Evolutionary conservation across 176 grass and related monocot genomes (phyloP), one percentile per base, ranked within the genome.

Genomic region (Juncus inflexus): DNA sequence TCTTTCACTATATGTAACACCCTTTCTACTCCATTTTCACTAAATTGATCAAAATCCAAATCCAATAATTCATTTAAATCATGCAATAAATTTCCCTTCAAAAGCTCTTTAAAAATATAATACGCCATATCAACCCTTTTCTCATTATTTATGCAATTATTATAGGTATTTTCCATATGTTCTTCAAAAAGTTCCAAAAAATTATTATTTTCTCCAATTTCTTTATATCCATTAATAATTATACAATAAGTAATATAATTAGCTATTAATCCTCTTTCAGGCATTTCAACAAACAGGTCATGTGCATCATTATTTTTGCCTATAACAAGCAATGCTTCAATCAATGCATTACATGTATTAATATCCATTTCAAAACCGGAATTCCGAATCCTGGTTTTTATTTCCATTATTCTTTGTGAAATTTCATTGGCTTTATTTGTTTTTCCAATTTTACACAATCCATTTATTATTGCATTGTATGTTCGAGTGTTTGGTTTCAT

Each of bases 281-380:
- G 68, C 86, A 90, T 90, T 84, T 70, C 65, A 64, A 67, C 63
- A 75, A 95, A 90, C 86, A 95, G 64, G 39, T 69, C 76, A 68
- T 75, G 82, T 52, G 86, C 90, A 85, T 90, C 81, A 61, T 86
- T 73, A 54, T 80, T 64, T 57, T 74, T 95, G 2, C 83, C 85
- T 41, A 81, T 80, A 78, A 83, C 67, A 70, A 90, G 82, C 35
- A 84, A 76, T 52, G 86, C 86, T 78, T 90, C 90, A 50, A 95
- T 80, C 73, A 95, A 83, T 58, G 82, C 72, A 77, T 90, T 95
- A 77, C 80, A 95, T 57, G 77, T 90, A 60, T 84, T 64, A 77
- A 82, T 70, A 70, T 95, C 90, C 50, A 82, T 38, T 62, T 54
- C 36, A 77, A 90, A 70, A 42, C 77, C 80, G 19, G 80, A 80